These are phyloP conservation scores for Trichaptum fuscoviolaceum DNA, from an alignment of 768 basidiomycete genomes.

Conservation along the genomic window DNA sequence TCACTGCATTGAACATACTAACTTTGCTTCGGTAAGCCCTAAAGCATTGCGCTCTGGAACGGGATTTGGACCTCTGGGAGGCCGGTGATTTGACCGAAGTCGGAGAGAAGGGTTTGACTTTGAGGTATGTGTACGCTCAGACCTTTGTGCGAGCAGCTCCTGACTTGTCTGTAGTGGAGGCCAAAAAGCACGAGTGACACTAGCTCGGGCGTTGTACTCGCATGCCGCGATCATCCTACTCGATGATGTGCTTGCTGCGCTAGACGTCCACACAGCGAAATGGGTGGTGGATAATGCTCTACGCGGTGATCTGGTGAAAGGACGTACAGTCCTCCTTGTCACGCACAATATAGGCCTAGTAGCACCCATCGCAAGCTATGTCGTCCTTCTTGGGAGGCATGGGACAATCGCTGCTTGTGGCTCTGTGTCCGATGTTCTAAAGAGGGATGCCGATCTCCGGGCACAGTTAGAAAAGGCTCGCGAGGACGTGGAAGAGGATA, in stretches of 20 bases:
- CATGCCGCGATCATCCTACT: conserved; percentile 34
- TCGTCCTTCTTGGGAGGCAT: conserved; percentile 14
- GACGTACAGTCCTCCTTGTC: conserved; percentile 49
- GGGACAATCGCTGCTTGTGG: conserved; percentile 14
- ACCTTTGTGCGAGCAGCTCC: too few species aligned
- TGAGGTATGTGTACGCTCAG: conserved; percentile 22
- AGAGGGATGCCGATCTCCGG: conserved; percentile 2
- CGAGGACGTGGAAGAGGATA: too few species aligned
- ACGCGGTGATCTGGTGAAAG: conserved; percentile 39
- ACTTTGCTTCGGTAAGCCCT: conserved; percentile 20
- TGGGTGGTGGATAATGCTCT: conserved; percentile 49
- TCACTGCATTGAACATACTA: neutral
- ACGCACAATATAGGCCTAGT: conserved; percentile 27
- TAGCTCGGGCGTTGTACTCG: conserved; percentile 41
- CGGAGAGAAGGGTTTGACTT: conserved; percentile 57
- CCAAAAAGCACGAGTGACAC: conserved; percentile 43
- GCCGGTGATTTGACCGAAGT: conserved; percentile 69
- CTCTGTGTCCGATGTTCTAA: conserved; percentile 11
- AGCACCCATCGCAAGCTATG: conserved; percentile 14
- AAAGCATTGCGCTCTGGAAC: conserved; percentile 33
- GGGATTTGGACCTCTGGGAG: conserved; percentile 42
- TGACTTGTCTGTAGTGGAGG: conserved; percentile 26
- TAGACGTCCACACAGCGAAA: conserved; percentile 44
- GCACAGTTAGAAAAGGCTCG: too few species aligned
- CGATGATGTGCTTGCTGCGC: conserved; percentile 38